These are phyloP conservation scores for Candida tibetensis DNA, from an alignment of 805 yeast species.

Conservation along the genomic window DNA sequence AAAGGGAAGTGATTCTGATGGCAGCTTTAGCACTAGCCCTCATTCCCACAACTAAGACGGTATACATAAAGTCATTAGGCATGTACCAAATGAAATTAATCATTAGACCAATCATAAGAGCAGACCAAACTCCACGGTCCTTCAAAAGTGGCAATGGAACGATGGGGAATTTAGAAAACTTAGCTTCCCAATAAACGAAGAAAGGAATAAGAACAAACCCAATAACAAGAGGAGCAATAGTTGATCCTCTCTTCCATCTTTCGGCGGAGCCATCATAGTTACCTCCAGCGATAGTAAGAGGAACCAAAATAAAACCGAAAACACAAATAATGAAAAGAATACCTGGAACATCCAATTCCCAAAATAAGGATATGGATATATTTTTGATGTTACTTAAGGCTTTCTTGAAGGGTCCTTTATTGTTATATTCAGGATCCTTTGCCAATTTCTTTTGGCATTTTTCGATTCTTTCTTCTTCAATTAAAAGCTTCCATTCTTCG, in stretches of 20 bases:
- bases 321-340: slow-evolving; percentile 51
- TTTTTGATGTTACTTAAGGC: not conserved
- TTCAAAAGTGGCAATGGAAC: slow-evolving; percentile 56
- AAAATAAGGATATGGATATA: slow-evolving; percentile 41
- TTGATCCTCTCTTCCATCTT: slow-evolving; percentile 60
- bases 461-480: slow-evolving; percentile 29
- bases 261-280: no score
- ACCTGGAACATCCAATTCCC: slow-evolving; percentile 68
- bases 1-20: slow-evolving; percentile 59
- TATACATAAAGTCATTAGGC: slow-evolving; percentile 68
- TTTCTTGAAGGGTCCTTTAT: not conserved
- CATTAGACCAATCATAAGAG: slow-evolving; percentile 56
- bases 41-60: slow-evolving; percentile 64
- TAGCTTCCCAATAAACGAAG: slow-evolving; percentile 59
- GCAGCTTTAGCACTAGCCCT: slow-evolving; percentile 59
- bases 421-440: not conserved
- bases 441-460: not conserved
- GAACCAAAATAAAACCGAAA: slow-evolving; percentile 65
- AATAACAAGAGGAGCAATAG: slow-evolving; percentile 67
- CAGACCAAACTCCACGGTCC: slow-evolving; percentile 74
- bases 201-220: slow-evolving; percentile 61
- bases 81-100: slow-evolving; percentile 62
- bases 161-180: slow-evolving; percentile 58
- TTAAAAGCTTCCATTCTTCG: slow-evolving; percentile 47
- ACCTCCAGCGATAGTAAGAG: slow-evolving; percentile 78